Evolutionary conservation across 805 yeast species (phyloP), one percentile per base, ranked within the genome.

Genomic region (Lachancea cidri): DNA sequence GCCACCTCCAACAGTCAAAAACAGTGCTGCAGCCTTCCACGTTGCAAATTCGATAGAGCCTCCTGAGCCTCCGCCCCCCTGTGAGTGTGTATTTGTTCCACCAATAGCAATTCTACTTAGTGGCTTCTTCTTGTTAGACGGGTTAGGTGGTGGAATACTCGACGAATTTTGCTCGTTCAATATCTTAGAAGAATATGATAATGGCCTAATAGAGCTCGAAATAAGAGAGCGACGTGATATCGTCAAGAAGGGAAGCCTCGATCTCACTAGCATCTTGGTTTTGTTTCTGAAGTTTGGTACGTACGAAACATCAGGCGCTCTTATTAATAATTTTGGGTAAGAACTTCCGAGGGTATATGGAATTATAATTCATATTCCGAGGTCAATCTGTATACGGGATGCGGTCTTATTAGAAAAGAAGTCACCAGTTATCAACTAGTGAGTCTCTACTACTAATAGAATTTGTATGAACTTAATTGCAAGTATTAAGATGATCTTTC

Each of bases 21-120:
- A 74, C 19, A 87, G 56, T 1, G 77, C 63, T 14, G 85, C 79
- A 1, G 95, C 88, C 55, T 84, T 85, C 94, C 97, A 87, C 6
- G 88, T 74, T 8, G 91, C 76, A 64, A 82, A 83, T 54, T 86
- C 94, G 42, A 84, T 71, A 31, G 55, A 54, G 9, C 11, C 27
- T 4, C 43, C 43, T 19, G 38, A 17, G 5, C 48, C 32, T 65
- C 44, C 68, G 7, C 44, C 38, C 65, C 44, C 68, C 50, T 46
- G 55, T 47, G 43, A 52, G 55, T 34, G 52, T 42, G 34, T 64
- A 9, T 59, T 52, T 1, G 71, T 40, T 1, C 80, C 82, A 6
- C 95, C 95, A 46, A 87, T 72, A 9, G 93, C 88, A 25, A 85
- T 80, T 58, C 95, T 70, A 48, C 91, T 83, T 44, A 87, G 66